Percentiles rank a stretch among this genome's conserved stretches.
Evolutionary conservation across 495 filamentous ascomycete species (phyloP).

Genomic region (Penicillium chermesinum): DNA sequence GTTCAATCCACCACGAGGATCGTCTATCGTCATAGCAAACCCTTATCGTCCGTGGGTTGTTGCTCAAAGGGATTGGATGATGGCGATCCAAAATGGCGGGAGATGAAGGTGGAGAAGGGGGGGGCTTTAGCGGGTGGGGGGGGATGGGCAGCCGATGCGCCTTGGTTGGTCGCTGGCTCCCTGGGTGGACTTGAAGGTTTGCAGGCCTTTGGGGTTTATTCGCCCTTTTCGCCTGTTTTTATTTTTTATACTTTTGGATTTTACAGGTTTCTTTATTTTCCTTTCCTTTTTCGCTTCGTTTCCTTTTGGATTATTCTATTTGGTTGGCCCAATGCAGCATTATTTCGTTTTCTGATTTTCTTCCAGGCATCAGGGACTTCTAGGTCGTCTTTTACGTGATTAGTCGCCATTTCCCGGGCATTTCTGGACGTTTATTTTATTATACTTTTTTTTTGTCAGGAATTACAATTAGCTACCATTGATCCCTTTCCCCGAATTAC

Average conservation of each 20-base stretch:
- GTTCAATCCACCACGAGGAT: constrained; percentile 19
- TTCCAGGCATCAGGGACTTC: not conserved
- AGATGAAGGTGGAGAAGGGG: constrained; percentile 16
- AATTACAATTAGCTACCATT: not conserved
- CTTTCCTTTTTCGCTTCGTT: too few relatives aligned
- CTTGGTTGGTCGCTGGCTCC: not conserved
- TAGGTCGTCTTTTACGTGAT: not conserved
- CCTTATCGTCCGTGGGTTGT: too few relatives aligned
- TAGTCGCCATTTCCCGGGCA: too few relatives aligned
- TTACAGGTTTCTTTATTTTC: too few relatives aligned
- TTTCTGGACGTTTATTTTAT: not conserved
- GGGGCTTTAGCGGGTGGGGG: too few relatives aligned
- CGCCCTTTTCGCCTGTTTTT: constrained; percentile 3
- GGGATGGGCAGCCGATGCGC: too few relatives aligned
- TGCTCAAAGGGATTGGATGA: not conserved
- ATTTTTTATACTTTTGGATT: too few relatives aligned
- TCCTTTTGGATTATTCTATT: not conserved
- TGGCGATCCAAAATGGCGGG: constrained; percentile 14
- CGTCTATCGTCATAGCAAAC: constrained; percentile 17
- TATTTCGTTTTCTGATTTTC: not conserved
- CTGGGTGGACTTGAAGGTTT: not conserved
- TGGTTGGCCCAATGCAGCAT: not conserved
- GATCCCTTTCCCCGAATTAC: not conserved
- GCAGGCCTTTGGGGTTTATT: not conserved
- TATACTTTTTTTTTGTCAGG: constrained; percentile 2